Conservation (phyloP, 1,284 basidiomycete genomes). For the Sanghuangporus sanghuang region DNA sequence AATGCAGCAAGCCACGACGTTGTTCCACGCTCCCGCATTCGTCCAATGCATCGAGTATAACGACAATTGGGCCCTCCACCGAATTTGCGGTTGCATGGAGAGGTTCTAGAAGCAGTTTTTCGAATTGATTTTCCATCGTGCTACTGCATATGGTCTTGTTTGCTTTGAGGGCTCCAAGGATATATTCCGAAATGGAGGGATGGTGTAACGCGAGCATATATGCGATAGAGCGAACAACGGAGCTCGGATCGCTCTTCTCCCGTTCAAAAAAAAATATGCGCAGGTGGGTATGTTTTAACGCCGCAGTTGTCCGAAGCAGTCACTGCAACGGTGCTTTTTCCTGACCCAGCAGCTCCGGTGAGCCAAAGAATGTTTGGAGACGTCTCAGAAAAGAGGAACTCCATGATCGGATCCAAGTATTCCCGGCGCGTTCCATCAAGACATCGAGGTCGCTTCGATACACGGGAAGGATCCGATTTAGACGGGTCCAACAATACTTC, state of each 20-base stretch:
- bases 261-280: background rate
- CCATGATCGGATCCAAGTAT: slow-evolving; percentile 19
- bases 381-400: slow-evolving; percentile 19
- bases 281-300: background rate
- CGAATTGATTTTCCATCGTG: background rate
- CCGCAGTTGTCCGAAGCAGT: background rate
- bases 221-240: background rate
- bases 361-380: slow-evolving; percentile 13
- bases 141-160: background rate
- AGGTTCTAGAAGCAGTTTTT: background rate
- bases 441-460: slow-evolving; percentile 11
- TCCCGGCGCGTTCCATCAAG: slow-evolving; percentile 18
- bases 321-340: slow-evolving; percentile 22
- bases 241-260: background rate
- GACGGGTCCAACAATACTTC: background rate
- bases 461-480: background rate
- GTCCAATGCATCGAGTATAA: slow-evolving; percentile 8
- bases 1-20: slow-evolving; percentile 28
- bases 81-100: background rate
- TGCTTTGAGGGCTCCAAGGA: background rate
- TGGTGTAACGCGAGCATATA: slow-evolving; percentile 9
- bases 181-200: background rate
- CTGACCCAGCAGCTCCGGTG: slow-evolving; percentile 19
- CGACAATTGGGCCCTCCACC: background rate
- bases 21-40: slow-evolving; percentile 13